Evolutionary conservation across 768 basidiomycete species (phyloP).

Genomic region (Phylloporus sp.): DNA sequence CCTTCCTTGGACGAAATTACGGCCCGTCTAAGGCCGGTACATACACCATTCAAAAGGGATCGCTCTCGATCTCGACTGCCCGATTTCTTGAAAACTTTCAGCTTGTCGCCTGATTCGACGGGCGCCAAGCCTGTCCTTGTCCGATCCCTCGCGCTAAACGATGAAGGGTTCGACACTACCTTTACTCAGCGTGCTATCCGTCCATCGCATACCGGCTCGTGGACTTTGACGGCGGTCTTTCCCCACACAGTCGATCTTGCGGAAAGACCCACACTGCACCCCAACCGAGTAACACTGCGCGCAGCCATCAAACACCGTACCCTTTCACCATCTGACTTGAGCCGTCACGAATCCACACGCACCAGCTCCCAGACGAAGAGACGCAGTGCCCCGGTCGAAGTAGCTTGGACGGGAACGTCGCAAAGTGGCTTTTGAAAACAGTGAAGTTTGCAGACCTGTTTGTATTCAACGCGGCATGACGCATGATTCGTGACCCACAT

Average conservation of each 20-base stretch:
- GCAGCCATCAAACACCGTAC: constrained; percentile 57
- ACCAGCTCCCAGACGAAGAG: constrained; percentile 44
- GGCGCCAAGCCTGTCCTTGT: constrained; percentile 34
- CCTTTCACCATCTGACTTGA: constrained; percentile 23
- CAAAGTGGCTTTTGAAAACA: constrained; percentile 52
- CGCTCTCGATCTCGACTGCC: constrained; percentile 29
- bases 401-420: constrained; percentile 54
- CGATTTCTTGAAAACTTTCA: constrained; percentile 26
- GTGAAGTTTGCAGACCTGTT: background rate
- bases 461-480: background rate
- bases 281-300: constrained; percentile 51
- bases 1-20: constrained; percentile 78
- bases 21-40: constrained; percentile 43
- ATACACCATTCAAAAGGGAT: constrained; percentile 17
- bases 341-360: constrained; percentile 12
- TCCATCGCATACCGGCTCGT: constrained; percentile 31
- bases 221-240: constrained; percentile 40
- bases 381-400: constrained; percentile 60
- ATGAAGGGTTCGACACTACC: constrained; percentile 3
- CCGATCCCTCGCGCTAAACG: constrained; percentile 23
- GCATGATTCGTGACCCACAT: background rate
- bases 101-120: constrained; percentile 13
- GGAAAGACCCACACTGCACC: constrained; percentile 43
- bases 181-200: constrained; percentile 18
- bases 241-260: constrained; percentile 42